Evolutionary conservation across 2,329 filamentous ascomycete genomes (phyloP).

Genomic region (Colletotrichum eleusines): DNA sequence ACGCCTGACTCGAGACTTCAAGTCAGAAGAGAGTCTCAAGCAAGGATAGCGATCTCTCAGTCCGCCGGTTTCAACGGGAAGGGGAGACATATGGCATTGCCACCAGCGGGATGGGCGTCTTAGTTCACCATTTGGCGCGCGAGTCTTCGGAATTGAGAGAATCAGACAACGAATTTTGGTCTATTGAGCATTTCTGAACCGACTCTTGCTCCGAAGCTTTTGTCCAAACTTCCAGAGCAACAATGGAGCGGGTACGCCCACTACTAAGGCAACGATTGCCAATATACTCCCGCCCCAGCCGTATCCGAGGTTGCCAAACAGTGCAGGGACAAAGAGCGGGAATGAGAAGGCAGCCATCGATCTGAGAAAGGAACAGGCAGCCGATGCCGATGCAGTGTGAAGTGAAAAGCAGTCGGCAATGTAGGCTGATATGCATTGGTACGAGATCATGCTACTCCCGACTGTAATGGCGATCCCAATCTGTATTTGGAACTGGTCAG

Average conservation of each 20-base stretch:
- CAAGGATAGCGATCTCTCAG: constrained; percentile 46
- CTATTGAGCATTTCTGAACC: constrained; percentile 2
- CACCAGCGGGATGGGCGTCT: constrained; percentile 44
- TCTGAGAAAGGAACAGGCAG: constrained; percentile 58
- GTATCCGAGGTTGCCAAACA: constrained; percentile 53
- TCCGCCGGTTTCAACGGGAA: constrained; percentile 44
- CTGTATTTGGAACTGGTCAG: background rate
- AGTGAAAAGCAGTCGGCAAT: constrained; percentile 60
- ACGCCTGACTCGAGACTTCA: constrained; percentile 39
- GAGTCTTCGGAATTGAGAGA: background rate
- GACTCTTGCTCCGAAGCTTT: constrained; percentile 46
- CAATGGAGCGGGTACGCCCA: constrained; percentile 52
- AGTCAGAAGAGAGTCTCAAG: constrained; percentile 45
- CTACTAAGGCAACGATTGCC: constrained; percentile 53
- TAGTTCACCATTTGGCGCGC: background rate
- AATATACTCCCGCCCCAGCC: constrained; percentile 56
- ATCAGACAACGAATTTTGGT: background rate
- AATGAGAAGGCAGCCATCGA: constrained; percentile 62
- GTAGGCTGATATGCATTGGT: constrained; percentile 47
- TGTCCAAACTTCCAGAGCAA: constrained; percentile 57
- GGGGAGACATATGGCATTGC: constrained; percentile 48
- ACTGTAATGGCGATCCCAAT: constrained; percentile 19
- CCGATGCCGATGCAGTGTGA: constrained; percentile 60
- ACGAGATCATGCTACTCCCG: constrained; percentile 26
- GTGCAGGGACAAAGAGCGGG: constrained; percentile 60